Evolutionary conservation across 2,329 filamentous ascomycete genomes (phyloP), one percentile per base, ranked within the genome.

Genomic region (Cladosporium sp.): DNA sequence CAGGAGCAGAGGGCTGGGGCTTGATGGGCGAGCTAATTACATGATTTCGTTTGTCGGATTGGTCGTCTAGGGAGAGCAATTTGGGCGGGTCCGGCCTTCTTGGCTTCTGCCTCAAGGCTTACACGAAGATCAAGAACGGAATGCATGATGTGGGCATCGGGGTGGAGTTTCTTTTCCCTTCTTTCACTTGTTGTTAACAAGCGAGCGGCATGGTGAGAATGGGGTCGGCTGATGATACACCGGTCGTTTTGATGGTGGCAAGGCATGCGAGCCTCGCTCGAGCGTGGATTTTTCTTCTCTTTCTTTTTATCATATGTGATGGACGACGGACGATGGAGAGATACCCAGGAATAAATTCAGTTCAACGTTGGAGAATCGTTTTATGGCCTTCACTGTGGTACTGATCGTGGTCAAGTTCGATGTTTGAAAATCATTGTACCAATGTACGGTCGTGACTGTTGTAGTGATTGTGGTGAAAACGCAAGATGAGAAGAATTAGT

Each of bases 261-360:
- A 36, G 56, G 56, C 56, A 58, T n/a, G 36, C 14, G 56, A 46
- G 34, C 16, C 6, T 23, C n/a, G 21, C 34, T 30, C 26, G 25
- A n/a, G n/a, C n/a, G 30, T 2, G 1, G 7, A 6, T 14, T 61
- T 32, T 18, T 63, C 46, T 48, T n/a, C 46, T 46, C 18, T 51
- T 26, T n/a, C 8, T 26, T 56, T 56, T 56, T 21, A 8, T 54
- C 46, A 28, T 63, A 46, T 43, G 11, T 43, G 18, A 56, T 23
- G 25, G 48, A 32, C 25, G 46, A 62, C 26, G 49, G 51, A 63
- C 25, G 49, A 63, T 63, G 48, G 60, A 63, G 48, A 63, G 60
- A 63, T 63, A 63, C 60, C 60, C 60, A 63, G 60, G 60, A 63
- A 63, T 56, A 63, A 48, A 54, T 56, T 56, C 43, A 34, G 30